A percentile compares a stretch with the other conserved stretches of the same genome.
These are phyloP conservation scores for Alloascoidea hylecoeti DNA, from an alignment of 805 yeast genomes.

Conservation along the genomic window DNA sequence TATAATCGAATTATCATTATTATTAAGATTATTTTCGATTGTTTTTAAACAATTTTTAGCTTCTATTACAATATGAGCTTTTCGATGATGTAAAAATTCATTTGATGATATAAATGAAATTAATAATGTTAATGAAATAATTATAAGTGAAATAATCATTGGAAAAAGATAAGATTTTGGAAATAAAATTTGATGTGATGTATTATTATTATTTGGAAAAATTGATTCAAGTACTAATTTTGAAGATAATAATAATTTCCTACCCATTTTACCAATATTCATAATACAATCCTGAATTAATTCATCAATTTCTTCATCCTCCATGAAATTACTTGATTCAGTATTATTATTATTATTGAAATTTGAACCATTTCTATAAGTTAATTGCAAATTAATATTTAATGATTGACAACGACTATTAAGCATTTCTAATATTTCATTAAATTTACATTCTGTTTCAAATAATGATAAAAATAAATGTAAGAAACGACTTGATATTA, in stretches of 20 bases:
- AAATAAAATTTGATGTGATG: no score
- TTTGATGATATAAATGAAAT: not conserved
- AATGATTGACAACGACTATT: not conserved
- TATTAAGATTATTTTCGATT: not conserved
- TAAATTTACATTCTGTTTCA: not conserved
- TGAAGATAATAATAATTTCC: not conserved
- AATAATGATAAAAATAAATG: not conserved
- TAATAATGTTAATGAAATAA: not conserved
- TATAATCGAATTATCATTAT: not conserved
- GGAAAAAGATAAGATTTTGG: constrained; percentile 1
- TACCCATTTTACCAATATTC: not conserved
- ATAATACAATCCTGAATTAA: not conserved
- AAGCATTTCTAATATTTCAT: not conserved
- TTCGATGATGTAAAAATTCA: not conserved
- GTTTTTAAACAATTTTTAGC: not conserved
- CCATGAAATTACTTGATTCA: not conserved
- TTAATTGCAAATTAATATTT: not conserved
- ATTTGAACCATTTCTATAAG: not conserved
- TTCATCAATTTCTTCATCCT: not conserved
- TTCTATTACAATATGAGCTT: not conserved
- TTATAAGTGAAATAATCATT: not conserved
- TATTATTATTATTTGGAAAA: no score
- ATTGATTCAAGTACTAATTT: not conserved
- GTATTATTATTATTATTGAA: not conserved
- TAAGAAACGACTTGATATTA: not conserved